phyloP scores from a whole-genome alignment of 2,329 filamentous ascomycete species.

The Hypocrella siamensis region DNA sequence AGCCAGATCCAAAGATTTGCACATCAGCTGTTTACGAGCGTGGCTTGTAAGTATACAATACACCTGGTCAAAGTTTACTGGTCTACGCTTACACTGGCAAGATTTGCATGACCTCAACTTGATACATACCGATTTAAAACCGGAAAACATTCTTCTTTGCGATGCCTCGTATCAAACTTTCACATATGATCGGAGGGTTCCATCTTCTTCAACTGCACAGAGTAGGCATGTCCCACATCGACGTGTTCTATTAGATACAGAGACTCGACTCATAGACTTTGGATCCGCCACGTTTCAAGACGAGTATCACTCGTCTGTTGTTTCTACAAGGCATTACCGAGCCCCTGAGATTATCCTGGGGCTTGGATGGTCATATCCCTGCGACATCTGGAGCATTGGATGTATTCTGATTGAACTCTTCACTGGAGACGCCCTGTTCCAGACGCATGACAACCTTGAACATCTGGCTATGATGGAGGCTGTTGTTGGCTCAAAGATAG shows the following conservation, averaged over 20 bases:
- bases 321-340: slow-evolving; percentile 54
- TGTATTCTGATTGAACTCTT: slow-evolving; percentile 63
- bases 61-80: too few relatives aligned
- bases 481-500: slow-evolving; percentile 44
- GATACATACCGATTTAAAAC: slow-evolving; percentile 75
- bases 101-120: slow-evolving; percentile 93
- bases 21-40: slow-evolving; percentile 89
- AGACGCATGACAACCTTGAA: slow-evolving; percentile 58
- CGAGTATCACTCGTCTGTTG: slow-evolving; percentile 57
- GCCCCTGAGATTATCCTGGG: slow-evolving; percentile 58
- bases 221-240: slow-evolving; percentile 47
- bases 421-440: slow-evolving; percentile 55
- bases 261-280: slow-evolving; percentile 57
- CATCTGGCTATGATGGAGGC: slow-evolving; percentile 65
- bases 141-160: slow-evolving; percentile 54
- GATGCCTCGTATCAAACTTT: slow-evolving; percentile 53
- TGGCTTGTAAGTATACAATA: slow-evolving; percentile 92
- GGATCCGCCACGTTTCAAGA: slow-evolving; percentile 59
- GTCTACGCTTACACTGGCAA: too few relatives aligned
- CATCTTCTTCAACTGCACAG: slow-evolving; percentile 46
- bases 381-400: slow-evolving; percentile 61
- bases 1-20: slow-evolving; percentile 97
- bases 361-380: slow-evolving; percentile 55
- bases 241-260: slow-evolving; percentile 49
- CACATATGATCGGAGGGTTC: slow-evolving; percentile 54